Percentiles rank a stretch among this genome's conserved stretches.
phyloP scores from a whole-genome alignment of 176 grass and related monocot species.

The Stipa capillata region DNA sequence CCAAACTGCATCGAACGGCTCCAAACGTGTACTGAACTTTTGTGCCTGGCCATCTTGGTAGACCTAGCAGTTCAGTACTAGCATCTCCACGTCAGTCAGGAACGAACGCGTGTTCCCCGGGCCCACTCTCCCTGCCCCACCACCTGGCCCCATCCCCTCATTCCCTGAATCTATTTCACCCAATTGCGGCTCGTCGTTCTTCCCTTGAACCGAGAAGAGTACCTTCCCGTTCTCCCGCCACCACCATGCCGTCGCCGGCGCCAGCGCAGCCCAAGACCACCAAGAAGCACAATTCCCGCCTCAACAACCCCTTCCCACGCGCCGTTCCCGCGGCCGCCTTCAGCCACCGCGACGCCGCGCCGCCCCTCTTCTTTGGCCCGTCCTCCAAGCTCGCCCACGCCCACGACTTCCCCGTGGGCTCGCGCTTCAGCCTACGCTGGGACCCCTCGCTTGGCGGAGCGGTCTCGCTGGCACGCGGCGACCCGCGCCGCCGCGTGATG shows the following conservation, averaged over 20 bases:
- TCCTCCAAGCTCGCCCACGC: constrained; percentile 51
- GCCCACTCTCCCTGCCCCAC: background rate
- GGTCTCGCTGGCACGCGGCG: background rate
- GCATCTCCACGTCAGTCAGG: background rate
- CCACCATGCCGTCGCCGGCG: constrained; percentile 18
- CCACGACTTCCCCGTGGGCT: constrained; percentile 45
- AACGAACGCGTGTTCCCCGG: background rate
- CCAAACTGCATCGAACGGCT: background rate
- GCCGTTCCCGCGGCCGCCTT: constrained; percentile 31
- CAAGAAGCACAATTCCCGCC: constrained; percentile 56
- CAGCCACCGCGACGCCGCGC: constrained; percentile 13
- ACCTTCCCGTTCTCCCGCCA: background rate
- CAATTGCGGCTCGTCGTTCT: constrained; percentile 13
- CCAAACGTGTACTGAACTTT: background rate
- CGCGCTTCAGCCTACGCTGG: constrained; percentile 56
- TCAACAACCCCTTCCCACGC: constrained; percentile 82
- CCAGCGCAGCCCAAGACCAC: constrained; percentile 12
- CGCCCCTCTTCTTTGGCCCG: constrained; percentile 40
- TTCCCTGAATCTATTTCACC: constrained; percentile 67
- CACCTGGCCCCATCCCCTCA: constrained; percentile 4
- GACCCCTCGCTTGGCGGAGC: constrained; percentile 27
- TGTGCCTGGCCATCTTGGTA: background rate
- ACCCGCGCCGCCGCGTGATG: background rate
- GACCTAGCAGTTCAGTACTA: background rate
- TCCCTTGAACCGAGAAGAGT: background rate